These are phyloP conservation scores for Aureobasidium sp. DNA, from an alignment of 2,329 filamentous ascomycete species.

Conservation along the genomic window DNA sequence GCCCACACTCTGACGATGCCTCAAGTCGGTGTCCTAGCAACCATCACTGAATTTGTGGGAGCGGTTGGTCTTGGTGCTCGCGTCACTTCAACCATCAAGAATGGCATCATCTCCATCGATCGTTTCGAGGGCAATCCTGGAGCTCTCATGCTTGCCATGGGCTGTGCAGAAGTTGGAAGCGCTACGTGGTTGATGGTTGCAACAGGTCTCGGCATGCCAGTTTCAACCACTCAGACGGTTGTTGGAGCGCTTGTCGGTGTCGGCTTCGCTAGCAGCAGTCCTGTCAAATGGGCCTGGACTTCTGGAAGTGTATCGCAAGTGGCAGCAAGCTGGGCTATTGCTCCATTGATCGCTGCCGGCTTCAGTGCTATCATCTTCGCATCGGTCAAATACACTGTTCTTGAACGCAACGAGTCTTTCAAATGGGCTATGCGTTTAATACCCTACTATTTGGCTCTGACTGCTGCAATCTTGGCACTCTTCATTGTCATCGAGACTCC, in stretches of 20 bases:
- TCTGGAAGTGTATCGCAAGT: not conserved
- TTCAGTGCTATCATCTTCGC: conserved; percentile 43
- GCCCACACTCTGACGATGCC: conserved; percentile 24
- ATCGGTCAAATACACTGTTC: conserved; percentile 41
- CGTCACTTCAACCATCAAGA: conserved; percentile 54
- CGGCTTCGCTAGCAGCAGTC: conserved; percentile 40
- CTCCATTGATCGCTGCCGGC: conserved; percentile 38
- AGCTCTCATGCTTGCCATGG: conserved; percentile 35
- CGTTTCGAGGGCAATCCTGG: conserved; percentile 41
- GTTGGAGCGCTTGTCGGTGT: conserved; percentile 52
- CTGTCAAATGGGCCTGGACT: conserved; percentile 28
- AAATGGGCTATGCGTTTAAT: conserved; percentile 41
- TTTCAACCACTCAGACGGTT: conserved; percentile 55
- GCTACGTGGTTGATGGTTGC: conserved; percentile 49
- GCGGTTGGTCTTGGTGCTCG: conserved; percentile 44
- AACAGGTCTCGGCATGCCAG: conserved; percentile 47
- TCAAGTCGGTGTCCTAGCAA: conserved; percentile 41
- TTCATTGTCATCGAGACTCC: conserved; percentile 35
- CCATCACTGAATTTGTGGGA: conserved; percentile 43
- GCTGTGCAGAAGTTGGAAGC: conserved; percentile 36
- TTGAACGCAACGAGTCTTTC: conserved; percentile 40
- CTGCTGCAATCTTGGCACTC: conserved; percentile 43
- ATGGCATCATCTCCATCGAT: conserved; percentile 45
- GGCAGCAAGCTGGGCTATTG: conserved; percentile 35
- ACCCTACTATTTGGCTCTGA: conserved; percentile 41